Percentiles rank a stretch among this genome's conserved stretches.
phyloP scores from a whole-genome alignment of 192 early-diverging fungal species.

The Piromyces finnis region DNA sequence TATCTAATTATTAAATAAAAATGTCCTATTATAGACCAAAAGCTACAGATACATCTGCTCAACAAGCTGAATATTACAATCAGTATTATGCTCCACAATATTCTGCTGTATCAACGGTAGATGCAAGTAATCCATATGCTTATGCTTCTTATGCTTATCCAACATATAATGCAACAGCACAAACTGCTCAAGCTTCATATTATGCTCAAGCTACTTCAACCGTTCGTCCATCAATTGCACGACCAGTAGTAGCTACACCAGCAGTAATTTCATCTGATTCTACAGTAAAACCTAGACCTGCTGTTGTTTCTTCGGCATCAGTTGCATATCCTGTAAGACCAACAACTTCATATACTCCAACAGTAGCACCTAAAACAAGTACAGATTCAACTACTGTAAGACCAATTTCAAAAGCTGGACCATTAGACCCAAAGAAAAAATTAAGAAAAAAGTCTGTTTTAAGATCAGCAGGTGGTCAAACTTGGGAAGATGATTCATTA shows the following conservation, averaged over 20 bases:
- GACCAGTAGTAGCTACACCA: neutral
- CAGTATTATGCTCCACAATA: neutral
- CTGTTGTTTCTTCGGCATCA: neutral
- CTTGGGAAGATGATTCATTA: conserved; percentile 81
- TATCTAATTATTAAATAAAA: neutral
- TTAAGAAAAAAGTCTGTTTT: conserved; percentile 47
- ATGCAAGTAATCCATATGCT: neutral
- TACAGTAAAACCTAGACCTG: neutral
- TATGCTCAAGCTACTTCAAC: neutral
- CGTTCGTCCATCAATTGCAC: neutral
- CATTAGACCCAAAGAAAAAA: conserved; percentile 6
- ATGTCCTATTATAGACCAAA: neutral
- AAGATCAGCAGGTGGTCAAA: conserved; percentile 72
- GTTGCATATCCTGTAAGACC: neutral
- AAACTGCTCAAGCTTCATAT: neutral
- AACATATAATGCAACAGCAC: neutral
- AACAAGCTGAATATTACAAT: neutral
- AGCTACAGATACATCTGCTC: neutral
- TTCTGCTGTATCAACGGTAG: neutral
- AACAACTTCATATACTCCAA: neutral
- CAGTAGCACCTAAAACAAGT: neutral
- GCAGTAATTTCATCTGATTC: neutral
- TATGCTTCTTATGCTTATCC: neutral
- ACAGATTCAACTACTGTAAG: neutral
- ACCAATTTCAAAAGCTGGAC: neutral